Evolutionary conservation across 2,329 filamentous ascomycete species (phyloP).

Genomic region (Camillea tinctor): DNA sequence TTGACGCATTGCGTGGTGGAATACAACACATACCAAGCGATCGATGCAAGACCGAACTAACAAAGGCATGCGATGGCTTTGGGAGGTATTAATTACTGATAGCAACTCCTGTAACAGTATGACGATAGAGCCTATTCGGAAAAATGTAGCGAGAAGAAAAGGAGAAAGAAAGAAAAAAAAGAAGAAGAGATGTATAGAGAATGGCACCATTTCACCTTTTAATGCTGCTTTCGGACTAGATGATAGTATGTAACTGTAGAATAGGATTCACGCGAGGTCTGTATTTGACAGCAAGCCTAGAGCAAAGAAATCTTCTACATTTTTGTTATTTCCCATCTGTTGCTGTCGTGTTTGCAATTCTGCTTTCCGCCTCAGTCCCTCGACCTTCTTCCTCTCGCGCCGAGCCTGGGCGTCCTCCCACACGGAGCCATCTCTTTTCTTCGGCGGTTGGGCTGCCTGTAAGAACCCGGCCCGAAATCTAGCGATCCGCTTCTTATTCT

Average conservation of each 20-base stretch:
- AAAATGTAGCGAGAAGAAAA: neutral
- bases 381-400: slow-evolving; percentile 55
- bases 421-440: slow-evolving; percentile 37
- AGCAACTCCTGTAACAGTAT: neutral
- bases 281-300: slow-evolving; percentile 24
- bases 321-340: slow-evolving; percentile 10
- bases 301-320: slow-evolving; percentile 10
- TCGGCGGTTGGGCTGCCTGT: slow-evolving; percentile 30
- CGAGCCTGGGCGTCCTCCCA: slow-evolving; percentile 57
- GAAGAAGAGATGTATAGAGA: neutral
- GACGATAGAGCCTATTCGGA: neutral
- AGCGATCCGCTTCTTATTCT: slow-evolving; percentile 66
- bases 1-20: neutral
- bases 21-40: neutral
- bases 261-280: slow-evolving; percentile 22
- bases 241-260: neutral
- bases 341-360: slow-evolving; percentile 34
- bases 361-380: slow-evolving; percentile 55
- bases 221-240: neutral
- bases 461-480: slow-evolving; percentile 58
- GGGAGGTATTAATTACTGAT: neutral
- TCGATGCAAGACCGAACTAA: neutral
- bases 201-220: neutral
- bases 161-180: neutral
- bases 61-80: neutral